These are phyloP conservation scores for Eutrema salsugineum DNA, from an alignment of 441 rosid genomes.

Conservation along the genomic window DNA sequence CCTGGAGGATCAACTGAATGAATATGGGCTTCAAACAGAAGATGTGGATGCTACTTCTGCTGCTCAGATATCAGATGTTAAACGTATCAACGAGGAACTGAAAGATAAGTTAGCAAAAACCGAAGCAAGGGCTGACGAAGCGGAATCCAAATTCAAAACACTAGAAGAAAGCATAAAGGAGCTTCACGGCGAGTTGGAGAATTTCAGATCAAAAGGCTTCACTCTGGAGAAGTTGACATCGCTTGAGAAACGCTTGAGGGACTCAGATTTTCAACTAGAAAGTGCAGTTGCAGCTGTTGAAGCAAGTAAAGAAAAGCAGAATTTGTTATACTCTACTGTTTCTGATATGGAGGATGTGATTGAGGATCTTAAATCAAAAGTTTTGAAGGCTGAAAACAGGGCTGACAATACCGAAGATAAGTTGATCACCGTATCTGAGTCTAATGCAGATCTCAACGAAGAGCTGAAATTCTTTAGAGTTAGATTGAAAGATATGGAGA, in stretches of 20 bases:
- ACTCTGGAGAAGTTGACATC: constrained; percentile 51
- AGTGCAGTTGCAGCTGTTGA: constrained; percentile 78
- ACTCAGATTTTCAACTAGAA: constrained; percentile 62
- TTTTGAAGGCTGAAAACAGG: constrained; percentile 58
- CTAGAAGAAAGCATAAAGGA: constrained; percentile 43
- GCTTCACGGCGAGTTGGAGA: constrained; percentile 45
- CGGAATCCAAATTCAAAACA: constrained; percentile 46
- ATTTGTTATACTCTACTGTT: constrained; percentile 63
- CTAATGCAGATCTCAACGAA: constrained; percentile 67
- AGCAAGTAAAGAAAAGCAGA: constrained; percentile 86
- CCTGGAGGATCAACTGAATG: constrained; percentile 63
- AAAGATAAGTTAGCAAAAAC: constrained; percentile 40
- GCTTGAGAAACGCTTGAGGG: constrained; percentile 66
- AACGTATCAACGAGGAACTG: constrained; percentile 40
- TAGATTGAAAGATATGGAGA: constrained; percentile 64
- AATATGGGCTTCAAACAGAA: constrained; percentile 37
- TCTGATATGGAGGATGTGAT: constrained; percentile 83
- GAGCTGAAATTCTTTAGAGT: constrained; percentile 64
- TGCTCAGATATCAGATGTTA: constrained; percentile 28
- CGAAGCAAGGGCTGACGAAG: constrained; percentile 47
- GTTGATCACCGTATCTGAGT: constrained; percentile 67
- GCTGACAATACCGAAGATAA: constrained; percentile 82
- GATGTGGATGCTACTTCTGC: constrained; percentile 26
- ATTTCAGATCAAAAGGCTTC: constrained; percentile 42
- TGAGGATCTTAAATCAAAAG: constrained; percentile 71